These are phyloP conservation scores for Diaporthe vaccinii DNA, from an alignment of 2,329 filamentous ascomycete genomes.

Conservation along the genomic window DNA sequence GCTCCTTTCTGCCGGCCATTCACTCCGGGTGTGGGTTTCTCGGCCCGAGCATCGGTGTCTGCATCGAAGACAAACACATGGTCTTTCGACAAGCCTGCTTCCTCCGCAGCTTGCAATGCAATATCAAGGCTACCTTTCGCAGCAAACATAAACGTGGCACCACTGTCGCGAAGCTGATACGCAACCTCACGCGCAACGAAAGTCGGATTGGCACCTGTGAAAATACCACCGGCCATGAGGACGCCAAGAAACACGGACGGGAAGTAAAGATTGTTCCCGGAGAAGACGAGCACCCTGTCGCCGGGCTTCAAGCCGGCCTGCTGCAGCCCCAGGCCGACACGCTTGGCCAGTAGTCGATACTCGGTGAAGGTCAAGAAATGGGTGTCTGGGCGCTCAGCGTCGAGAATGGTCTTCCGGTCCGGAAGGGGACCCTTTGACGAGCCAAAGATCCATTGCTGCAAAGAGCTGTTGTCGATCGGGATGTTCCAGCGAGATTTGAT, in stretches of 20 bases:
- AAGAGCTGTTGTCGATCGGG: slow-evolving; percentile 61
- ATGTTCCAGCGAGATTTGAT: slow-evolving; percentile 62
- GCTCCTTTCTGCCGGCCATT: slow-evolving; percentile 53
- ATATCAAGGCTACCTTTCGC: slow-evolving; percentile 71
- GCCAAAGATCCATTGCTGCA: slow-evolving; percentile 70
- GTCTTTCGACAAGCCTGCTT: slow-evolving; percentile 66
- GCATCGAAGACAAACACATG: slow-evolving; percentile 77
- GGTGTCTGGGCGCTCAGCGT: slow-evolving; percentile 75
- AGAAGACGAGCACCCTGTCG: slow-evolving; percentile 81
- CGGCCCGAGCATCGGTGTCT: slow-evolving; percentile 53
- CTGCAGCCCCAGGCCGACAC: slow-evolving; percentile 77
- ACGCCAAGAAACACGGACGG: slow-evolving; percentile 79
- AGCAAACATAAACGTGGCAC: slow-evolving; percentile 76
- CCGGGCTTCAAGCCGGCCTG: slow-evolving; percentile 74
- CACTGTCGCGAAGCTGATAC: slow-evolving; percentile 81
- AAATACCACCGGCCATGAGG: slow-evolving; percentile 83
- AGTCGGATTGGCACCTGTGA: slow-evolving; percentile 69
- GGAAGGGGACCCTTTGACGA: slow-evolving; percentile 59
- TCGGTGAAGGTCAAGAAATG: slow-evolving; percentile 74
- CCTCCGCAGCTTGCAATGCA: slow-evolving; percentile 74
- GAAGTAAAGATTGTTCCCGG: slow-evolving; percentile 80
- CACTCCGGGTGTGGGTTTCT: slow-evolving; percentile 45
- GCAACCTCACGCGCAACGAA: slow-evolving; percentile 78
- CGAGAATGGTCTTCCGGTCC: slow-evolving; percentile 67
- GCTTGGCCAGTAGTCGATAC: slow-evolving; percentile 79